Evolutionary conservation across 1,139 yeast species (phyloP).

Genomic region (Geotrichum bryndzae): DNA sequence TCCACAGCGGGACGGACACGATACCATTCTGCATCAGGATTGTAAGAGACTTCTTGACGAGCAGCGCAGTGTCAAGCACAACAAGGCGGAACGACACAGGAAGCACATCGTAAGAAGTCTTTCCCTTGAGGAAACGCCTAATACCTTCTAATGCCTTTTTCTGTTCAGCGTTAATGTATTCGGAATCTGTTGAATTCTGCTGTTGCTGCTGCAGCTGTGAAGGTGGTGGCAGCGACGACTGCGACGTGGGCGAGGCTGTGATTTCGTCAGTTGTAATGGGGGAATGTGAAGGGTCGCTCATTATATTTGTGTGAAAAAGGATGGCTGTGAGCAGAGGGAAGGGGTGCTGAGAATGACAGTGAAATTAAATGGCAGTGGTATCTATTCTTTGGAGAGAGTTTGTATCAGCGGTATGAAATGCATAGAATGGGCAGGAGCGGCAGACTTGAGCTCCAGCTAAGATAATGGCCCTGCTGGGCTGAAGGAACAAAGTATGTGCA

Average conservation of each 20-base stretch:
- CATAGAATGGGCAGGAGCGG: not conserved
- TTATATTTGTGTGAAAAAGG: not conserved
- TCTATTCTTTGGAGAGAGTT: not conserved
- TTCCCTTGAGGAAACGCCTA: conserved; percentile 74
- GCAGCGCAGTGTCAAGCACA: conserved; percentile 84
- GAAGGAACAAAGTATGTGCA: not conserved
- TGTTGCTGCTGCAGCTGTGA: not conserved
- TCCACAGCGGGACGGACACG: conserved; percentile 97
- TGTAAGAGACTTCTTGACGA: conserved; percentile 86
- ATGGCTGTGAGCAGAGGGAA: not conserved
- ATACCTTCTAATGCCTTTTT: conserved; percentile 48
- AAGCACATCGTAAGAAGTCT: conserved; percentile 91
- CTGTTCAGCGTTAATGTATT: conserved; percentile 21
- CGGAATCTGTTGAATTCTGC: not conserved
- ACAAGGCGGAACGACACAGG: conserved; percentile 93
- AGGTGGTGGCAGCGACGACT: not conserved
- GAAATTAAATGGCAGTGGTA: not conserved
- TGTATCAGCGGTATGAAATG: not conserved
- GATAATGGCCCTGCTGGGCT: not conserved
- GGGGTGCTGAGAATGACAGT: not conserved
- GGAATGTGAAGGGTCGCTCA: not conserved
- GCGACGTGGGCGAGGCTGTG: conserved; percentile 14
- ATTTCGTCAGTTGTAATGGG: conserved; percentile 5
- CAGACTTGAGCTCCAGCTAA: not conserved
- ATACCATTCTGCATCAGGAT: conserved; percentile 88